Evolutionary conservation across 768 basidiomycete genomes (phyloP).

Genomic region (Hygrocybe punicea): DNA sequence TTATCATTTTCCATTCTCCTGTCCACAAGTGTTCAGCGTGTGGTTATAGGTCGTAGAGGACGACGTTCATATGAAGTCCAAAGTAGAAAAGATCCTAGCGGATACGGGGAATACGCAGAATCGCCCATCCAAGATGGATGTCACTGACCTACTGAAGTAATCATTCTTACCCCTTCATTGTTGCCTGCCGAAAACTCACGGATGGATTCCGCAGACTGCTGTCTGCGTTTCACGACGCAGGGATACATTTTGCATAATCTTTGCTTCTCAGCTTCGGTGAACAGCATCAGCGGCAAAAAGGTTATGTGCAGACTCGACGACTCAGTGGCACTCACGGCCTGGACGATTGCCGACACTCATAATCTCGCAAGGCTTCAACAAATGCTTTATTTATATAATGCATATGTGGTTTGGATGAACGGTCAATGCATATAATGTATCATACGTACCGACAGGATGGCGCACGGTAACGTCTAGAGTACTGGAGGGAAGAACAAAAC

Average conservation of each 20-base stretch:
- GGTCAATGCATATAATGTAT: no score
- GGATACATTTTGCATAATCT: conserved; percentile 65
- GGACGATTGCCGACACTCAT: no score
- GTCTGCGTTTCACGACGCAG: conserved; percentile 69
- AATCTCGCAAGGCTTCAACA: not conserved
- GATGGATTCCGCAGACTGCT: conserved; percentile 47
- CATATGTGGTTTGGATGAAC: no score
- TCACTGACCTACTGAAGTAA: conserved; percentile 87
- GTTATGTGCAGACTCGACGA: no score
- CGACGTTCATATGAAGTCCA: conserved; percentile 61
- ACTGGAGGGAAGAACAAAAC: no score
- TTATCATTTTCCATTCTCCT: not conserved
- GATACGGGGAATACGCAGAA: conserved; percentile 71
- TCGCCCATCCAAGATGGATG: conserved; percentile 88
- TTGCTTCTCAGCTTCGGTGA: no score
- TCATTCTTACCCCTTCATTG: conserved; percentile 23
- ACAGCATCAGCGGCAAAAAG: no score
- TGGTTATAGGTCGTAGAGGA: conserved; percentile 61
- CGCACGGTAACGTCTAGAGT: no score
- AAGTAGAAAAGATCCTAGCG: conserved; percentile 68
- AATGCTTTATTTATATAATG: no score
- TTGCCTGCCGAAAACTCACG: not conserved
- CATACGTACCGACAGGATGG: no score
- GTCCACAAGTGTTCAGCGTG: not conserved
- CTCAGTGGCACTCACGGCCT: no score